Conservation (phyloP, 2,329 filamentous ascomycete species). For the Myriosclerotinia duriaeana region DNA sequence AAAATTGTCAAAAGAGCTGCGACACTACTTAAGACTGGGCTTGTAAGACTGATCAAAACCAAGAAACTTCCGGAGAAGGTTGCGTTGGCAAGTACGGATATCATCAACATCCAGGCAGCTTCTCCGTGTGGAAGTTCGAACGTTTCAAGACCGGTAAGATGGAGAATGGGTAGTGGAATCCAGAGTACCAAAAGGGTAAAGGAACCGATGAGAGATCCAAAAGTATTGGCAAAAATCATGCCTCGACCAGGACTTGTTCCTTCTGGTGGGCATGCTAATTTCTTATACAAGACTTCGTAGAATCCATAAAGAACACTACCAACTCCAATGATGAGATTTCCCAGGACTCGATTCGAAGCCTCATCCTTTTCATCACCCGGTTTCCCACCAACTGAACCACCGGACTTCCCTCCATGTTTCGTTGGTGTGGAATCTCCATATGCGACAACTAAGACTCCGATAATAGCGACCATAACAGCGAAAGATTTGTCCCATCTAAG, state of each 20-base stretch:
- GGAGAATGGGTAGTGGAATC: constrained; percentile 85
- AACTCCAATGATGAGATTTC: constrained; percentile 87
- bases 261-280: constrained; percentile 87
- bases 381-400: constrained; percentile 51
- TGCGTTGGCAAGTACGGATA: constrained; percentile 84
- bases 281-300: constrained; percentile 97
- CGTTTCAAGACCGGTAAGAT: constrained; percentile 72
- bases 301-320: constrained; percentile 93
- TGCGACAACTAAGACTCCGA: constrained; percentile 89
- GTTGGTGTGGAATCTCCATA: constrained; percentile 71
- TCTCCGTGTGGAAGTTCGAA: constrained; percentile 80
- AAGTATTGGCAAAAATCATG: constrained; percentile 92
- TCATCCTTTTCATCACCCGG: constrained; percentile 45
- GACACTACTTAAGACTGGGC: constrained; percentile 87
- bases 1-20: constrained; percentile 95
- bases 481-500: constrained; percentile 80
- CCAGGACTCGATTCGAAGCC: constrained; percentile 68
- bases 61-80: constrained; percentile 91
- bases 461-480: constrained; percentile 82
- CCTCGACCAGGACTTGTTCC: constrained; percentile 81
- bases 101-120: constrained; percentile 74
- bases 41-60: constrained; percentile 88
- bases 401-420: constrained; percentile 56
- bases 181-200: constrained; percentile 88
- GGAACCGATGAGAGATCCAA: constrained; percentile 79